Evolutionary conservation across 2,329 filamentous ascomycete genomes (phyloP), one percentile per base, ranked within the genome.

Genomic region (Trichoderma brevicompactum): DNA sequence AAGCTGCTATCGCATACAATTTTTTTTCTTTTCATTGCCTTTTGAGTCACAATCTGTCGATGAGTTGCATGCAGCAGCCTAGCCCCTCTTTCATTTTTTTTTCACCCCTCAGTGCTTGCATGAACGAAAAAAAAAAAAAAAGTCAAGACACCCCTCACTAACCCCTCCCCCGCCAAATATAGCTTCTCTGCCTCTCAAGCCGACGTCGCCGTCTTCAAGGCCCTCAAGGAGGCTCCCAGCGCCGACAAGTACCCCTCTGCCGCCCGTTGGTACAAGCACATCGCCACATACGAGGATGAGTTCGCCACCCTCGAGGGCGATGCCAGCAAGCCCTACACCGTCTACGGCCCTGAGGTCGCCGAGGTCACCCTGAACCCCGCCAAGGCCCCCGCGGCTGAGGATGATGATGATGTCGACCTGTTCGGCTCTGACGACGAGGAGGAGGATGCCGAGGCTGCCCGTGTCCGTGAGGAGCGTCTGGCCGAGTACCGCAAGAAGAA

Each of bases 251-350:
- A 91, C 89, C 93, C 94, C 76, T 86, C 97, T 84, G 93, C 91
- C 77, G 92, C 92, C 78, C 91, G 95, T 81, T 99, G 95, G 95
- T 97, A 97, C 89, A 97, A 96, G 88, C 94, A 99, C 88, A 92
- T 97, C 78, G 88, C 91, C 79, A 91, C 91, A 74, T 97, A 92
- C 84, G 89, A 96, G 86, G 86, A 90, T 72, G 94, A 98, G 81
- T 98, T 98, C 85, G 85, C 90, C 75, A 91, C 89, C 70, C 91
- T 99, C 60, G 87, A 92, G 66, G 95, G 95, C 80, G 94, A 98
- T 83, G 87, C 94, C 74, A 90, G 91, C 80, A 93, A 95, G 85
- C 85, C 90, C 72, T 92, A 90, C 85, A 94, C 91, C 74, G 87
- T 89, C 78, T 98, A 98, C 83, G 95, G 95, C 76, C 95, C 95